Conservation (phyloP, 1,284 basidiomycete species). For the Psilocybe mexicana region DNA sequence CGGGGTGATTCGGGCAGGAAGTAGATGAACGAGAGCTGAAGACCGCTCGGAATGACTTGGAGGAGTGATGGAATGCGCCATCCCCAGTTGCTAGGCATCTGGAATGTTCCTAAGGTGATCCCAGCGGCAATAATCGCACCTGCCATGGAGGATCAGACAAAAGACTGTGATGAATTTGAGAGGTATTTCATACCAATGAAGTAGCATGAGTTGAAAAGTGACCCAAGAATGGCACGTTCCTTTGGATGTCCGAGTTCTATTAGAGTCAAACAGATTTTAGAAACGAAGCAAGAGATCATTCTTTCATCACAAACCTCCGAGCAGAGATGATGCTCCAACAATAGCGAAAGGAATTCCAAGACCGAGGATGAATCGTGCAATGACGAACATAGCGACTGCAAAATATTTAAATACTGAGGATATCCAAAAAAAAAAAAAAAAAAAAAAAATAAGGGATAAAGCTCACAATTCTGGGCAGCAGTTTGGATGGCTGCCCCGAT, state of each 20-base stretch:
- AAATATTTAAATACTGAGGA: neutral
- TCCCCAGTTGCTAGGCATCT: constrained; percentile 48
- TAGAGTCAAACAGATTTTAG: neutral
- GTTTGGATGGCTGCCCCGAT: constrained; percentile 48
- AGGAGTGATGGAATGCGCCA: constrained; percentile 61
- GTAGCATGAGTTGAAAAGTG: constrained; percentile 50
- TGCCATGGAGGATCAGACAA: constrained; percentile 4
- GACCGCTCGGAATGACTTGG: constrained; percentile 48
- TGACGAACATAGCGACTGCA: constrained; percentile 54
- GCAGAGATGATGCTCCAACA: constrained; percentile 47
- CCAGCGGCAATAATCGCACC: constrained; percentile 50
- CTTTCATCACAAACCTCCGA: constrained; percentile 37
- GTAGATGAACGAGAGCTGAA: constrained; percentile 48
- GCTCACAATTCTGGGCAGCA: constrained; percentile 46
- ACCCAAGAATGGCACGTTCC: constrained; percentile 48
- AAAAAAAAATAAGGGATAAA: no score
- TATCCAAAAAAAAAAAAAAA: neutral
- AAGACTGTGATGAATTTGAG: neutral
- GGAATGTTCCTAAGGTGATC: constrained; percentile 49
- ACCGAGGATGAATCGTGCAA: constrained; percentile 46
- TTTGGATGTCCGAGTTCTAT: constrained; percentile 51
- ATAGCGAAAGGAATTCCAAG: constrained; percentile 51
- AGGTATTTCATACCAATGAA: constrained; percentile 37
- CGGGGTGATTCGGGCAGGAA: constrained; percentile 63
- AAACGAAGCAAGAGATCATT: neutral